These are phyloP conservation scores for Herpetospermum pedunculosum DNA, from an alignment of 306 rosid species.

Conservation along the genomic window DNA sequence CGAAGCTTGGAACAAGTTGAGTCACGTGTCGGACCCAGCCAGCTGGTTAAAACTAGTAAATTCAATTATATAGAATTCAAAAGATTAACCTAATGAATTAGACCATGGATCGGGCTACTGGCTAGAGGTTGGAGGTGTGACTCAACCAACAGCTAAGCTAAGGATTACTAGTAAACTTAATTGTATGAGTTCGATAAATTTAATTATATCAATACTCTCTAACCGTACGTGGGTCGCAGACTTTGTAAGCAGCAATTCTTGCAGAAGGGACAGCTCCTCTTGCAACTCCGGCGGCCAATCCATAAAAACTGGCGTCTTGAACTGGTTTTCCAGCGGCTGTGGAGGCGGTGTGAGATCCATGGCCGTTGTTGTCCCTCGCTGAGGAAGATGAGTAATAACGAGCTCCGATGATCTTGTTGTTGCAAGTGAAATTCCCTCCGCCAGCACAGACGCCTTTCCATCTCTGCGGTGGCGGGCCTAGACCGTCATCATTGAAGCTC, in stretches of 20 bases:
- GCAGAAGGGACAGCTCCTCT: conserved; percentile 30
- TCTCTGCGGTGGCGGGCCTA: conserved; percentile 17
- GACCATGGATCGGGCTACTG: no score
- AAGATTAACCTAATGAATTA: no score
- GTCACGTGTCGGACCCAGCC: no score
- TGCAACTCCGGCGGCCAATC: conserved; percentile 18
- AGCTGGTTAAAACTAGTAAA: no score
- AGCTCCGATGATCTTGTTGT: conserved; percentile 24
- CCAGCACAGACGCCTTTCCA: conserved; percentile 24
- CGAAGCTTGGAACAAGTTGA: no score
- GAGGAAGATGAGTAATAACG: background rate
- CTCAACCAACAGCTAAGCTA: no score
- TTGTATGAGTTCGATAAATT: no score
- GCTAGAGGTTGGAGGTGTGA: no score
- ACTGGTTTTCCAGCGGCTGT: conserved; percentile 20
- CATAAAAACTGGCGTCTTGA: conserved; percentile 9
- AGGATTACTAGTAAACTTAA: no score
- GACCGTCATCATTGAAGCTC: conserved; percentile 21
- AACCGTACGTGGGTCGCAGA: background rate
- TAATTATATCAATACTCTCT: no score
- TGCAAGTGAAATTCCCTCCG: conserved; percentile 21
- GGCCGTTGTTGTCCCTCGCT: conserved; percentile 15
- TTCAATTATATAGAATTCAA: no score
- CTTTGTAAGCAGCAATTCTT: conserved; percentile 16
- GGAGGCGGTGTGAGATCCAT: conserved; percentile 24